Base-by-base conservation (phyloP, 78 protist species). In the Emiliania huxleyi region DNA sequence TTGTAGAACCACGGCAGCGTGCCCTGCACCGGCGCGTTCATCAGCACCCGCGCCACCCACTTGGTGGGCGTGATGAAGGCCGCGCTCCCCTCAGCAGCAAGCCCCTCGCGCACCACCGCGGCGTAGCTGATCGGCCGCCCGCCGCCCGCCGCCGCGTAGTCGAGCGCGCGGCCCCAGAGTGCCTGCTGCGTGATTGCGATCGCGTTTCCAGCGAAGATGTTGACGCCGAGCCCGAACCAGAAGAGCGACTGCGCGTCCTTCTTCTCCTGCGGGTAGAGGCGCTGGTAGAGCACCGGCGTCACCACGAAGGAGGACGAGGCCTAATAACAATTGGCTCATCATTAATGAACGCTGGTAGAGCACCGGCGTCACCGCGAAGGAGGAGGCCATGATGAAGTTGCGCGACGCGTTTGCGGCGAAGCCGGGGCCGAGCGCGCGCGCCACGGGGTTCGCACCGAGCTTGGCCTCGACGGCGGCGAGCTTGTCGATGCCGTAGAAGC, bases 131-230 rank as follows among this genome's bases (percentile, higher is more conserved):
- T 35, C 44, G 83, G 62, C 29, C 62, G 62, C 29, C 62, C 62
- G 37, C 83, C 44, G 42, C 43, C 43, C 25, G 3, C 43, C 44
- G 44, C 83, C 44, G 5, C 43, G 21, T 73, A 35, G 42, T 73
- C 83, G 83, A 73, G 83, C 83, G 83, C 43, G 42, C 83, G 83
- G 33, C 83, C 83, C 83, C 83, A 73, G 40, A 73, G 83, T 42
- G 83, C 83, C 83, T 73, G 83, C 42, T 35, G 83, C 83, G 83
- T 73, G 83, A 73, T 73, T 2, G 83, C 83, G 1, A 73, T 35
- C 43, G n/a, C 42, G 42, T 73, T 73, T 5, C 83, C 83, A 8
- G 83, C 83, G 83, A 73, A 73, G 6, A 73, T 73, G 19, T 73
- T 73, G 33, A 73, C n/a, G 33, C 83, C 83, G 44, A 73, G 42